Evolutionary conservation across 306 rosid species (phyloP).

Genomic region (Albizia julibrissin): DNA sequence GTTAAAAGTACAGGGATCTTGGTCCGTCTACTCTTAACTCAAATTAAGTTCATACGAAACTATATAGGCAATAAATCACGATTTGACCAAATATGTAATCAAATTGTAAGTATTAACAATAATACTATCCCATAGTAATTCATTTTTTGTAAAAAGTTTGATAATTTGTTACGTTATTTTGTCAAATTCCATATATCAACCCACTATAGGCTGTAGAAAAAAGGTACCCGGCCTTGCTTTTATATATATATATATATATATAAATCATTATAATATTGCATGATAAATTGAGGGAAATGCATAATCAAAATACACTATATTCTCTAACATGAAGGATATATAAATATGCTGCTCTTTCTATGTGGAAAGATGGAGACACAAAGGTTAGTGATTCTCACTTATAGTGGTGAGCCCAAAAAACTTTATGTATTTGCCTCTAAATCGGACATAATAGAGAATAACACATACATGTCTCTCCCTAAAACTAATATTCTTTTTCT

Average conservation of each 20-base stretch:
- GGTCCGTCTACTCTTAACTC: no score
- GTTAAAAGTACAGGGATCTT: no score
- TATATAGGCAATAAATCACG: no score
- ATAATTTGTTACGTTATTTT: not conserved
- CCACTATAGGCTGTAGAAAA: not conserved
- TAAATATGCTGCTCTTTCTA: not conserved
- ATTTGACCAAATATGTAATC: no score
- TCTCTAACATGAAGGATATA: not conserved
- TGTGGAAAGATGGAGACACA: not conserved
- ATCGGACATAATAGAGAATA: not conserved
- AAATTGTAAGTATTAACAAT: no score
- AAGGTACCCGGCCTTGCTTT: not conserved
- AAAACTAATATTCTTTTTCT: not conserved
- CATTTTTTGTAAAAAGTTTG: no score
- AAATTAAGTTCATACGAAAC: no score
- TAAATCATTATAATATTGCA: no score
- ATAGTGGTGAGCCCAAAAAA: not conserved
- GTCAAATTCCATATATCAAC: not conserved
- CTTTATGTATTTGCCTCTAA: not conserved
- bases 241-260: no score
- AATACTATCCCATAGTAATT: no score
- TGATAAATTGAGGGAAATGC: not conserved
- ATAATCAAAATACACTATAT: not conserved
- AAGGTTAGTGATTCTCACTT: not conserved
- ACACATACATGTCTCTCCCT: not conserved